Base-by-base conservation (phyloP, 371 early-diverging fungal genomes). In the Nosema muscidifuracis region DNA sequence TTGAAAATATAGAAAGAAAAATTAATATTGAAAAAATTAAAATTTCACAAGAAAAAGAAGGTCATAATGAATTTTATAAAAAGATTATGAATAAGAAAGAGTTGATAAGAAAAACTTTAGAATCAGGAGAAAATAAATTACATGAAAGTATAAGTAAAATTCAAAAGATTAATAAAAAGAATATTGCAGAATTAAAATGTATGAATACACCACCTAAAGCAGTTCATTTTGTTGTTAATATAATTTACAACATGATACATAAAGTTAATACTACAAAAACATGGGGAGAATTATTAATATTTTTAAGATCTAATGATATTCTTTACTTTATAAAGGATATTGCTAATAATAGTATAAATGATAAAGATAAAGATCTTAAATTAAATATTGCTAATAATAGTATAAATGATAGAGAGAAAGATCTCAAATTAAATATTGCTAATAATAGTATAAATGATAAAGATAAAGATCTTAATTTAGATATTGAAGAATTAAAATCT, bases 181-280 rank as follows among this genome's bases (percentile, higher is more conserved):
- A 93, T 65, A 85, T 97, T 77, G 90, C 92, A n/a, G 98, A 97
- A 86, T 92, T 97, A 2, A 89, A 95, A 77, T 79, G 90, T 0
- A 96, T 97, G 97, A 88, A 87, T 61, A 95, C 92, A 72, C 98
- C 98, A 65, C 97, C 97, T 1, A 88, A 87, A 73, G 89, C 90
- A 4, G 93, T 97, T 73, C 94, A 94, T 77, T 81, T 94, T 74
- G 91, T 95, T 16, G 90, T 97, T 89, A 95, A 95, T 73, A 88
- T 92, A 55, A 95, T 95, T 2, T 97, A 95, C 84, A 89, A 87
- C 13, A 80, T 97, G 73, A 85, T 97, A 12, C 4, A 6, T 12
- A 47, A n/a, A 4, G 20, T 4, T 9, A 26, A 20, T 30, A 34
- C 36, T 4, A 57, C 9, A 12, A 68, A 18, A 10, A 16, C 36